Base-by-base conservation (phyloP, 2,329 filamentous ascomycete genomes). In the Colletotrichum eleusines region DNA sequence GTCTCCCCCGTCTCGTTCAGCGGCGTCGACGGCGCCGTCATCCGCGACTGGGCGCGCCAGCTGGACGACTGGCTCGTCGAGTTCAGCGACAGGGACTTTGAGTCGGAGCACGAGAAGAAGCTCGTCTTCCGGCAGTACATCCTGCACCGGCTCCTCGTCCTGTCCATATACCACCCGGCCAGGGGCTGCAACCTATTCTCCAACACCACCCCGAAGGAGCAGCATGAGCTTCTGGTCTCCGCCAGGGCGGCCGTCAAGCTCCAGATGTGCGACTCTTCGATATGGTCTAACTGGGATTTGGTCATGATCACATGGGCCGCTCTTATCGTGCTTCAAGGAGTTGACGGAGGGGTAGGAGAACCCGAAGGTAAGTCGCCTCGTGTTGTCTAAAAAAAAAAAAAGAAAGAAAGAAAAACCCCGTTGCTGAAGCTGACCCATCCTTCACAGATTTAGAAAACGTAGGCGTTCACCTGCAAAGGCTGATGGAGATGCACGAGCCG, bases 261-360 rank as follows among this genome's bases (percentile, higher is more conserved):
- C 2, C 81, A 83, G 53, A 76, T 79, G 5, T 76, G 80, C n/a
- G 82, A 84, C 62, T 74, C 78, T 28, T 78, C 80, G 1, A 84
- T 84, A 65, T 84, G 82, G 82, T 78, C 81, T 5, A 84, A 84
- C 54, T 84, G 80, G 78, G 82, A 84, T 51, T 74, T 84, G 0
- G 78, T 83, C 26, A 81, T 84, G 73, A 84, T 84, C 61, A 83
- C 82, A 0, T 83, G 81, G 82, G 82, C 82, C 7, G 81, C 82
- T 2, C 74, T 84, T 11, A 81, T 84, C n/a, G 81, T 84, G 1
- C 73, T 84, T 1, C 81, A 83, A 69, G 82, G 78, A 2, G 76
- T 82, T 3, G 80, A 83, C 67, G 81, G 80, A 1, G 81, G 81
- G 0, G 78, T 80, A 12, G 80, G 80, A 0, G 81, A 84, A 62